These are phyloP conservation scores for Trichosporon ovoides DNA, from an alignment of 1,284 basidiomycete genomes.

Conservation along the genomic window DNA sequence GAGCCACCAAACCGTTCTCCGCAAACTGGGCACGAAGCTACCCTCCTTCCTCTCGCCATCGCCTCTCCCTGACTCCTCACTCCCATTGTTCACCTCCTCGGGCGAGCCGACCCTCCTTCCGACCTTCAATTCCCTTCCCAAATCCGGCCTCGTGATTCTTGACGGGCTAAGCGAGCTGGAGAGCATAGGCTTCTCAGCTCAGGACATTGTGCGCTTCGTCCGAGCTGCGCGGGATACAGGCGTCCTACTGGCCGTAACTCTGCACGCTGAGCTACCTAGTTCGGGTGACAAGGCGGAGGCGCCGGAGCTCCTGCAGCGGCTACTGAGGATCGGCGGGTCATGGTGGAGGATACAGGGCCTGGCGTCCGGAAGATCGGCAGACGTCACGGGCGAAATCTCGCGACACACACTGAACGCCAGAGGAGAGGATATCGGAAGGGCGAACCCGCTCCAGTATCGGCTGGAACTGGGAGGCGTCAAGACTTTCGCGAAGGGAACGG, in stretches of 20 bases:
- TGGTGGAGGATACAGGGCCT: constrained; percentile 46
- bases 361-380: constrained; percentile 38
- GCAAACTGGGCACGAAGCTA: constrained; percentile 8
- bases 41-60: neutral
- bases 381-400: constrained; percentile 42
- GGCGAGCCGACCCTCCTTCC: constrained; percentile 21
- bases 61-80: constrained; percentile 17
- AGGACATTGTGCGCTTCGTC: constrained; percentile 31
- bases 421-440: neutral
- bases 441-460: constrained; percentile 44
- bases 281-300: constrained; percentile 7
- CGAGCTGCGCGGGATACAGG: constrained; percentile 24
- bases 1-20: constrained; percentile 26
- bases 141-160: constrained; percentile 30
- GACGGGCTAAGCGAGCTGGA: constrained; percentile 41
- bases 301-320: constrained; percentile 25
- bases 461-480: constrained; percentile 41
- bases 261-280: constrained; percentile 30
- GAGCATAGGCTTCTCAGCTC: constrained; percentile 29
- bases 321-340: constrained; percentile 27
- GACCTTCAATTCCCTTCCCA: constrained; percentile 23
- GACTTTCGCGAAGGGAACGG: constrained; percentile 49
- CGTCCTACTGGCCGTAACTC: constrained; percentile 28
- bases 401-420: neutral
- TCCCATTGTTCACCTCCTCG: constrained; percentile 22